Base-by-base conservation (phyloP, 2,329 filamentous ascomycete species). In the Penicillium sp. region DNA sequence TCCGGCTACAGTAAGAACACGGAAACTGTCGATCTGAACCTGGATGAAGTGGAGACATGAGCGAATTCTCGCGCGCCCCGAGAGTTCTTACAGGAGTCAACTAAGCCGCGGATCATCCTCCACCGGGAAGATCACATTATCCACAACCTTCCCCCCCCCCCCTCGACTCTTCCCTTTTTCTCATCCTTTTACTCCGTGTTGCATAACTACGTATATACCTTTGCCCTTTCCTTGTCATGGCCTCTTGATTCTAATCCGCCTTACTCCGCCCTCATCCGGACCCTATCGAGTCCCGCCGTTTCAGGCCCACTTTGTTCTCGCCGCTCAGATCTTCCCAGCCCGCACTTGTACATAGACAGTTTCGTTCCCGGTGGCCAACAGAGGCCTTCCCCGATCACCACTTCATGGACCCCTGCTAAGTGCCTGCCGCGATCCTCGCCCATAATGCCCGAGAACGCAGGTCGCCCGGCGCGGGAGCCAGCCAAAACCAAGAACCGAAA, bases 401-500 rank as follows among this genome's bases (percentile, higher is more conserved):
- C 40, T 42, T 35, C 14, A 59, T 57, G 57, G 47, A 53, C 28
- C 44, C 49, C 41, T 38, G 41, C 29, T 43, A 50, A 49, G 47
- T 42, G 22, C 27, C 35, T 46, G 29, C 36, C 46, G 37, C 38
- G 42, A 26, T 39, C 34, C 29, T 48, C 39, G 36, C 48, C 29
- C 37, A 52, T 35, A 26, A 62, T 54, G 56, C 35, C 43, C 46
- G 50, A 53, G 47, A 50, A 40, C 36, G 31, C 52, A 39, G 47
- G 42, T 37, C 38, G 32, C 36, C 41, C 38, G 29, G 43, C 47
- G 20, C 61, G 31, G 14, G 31, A 34, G 16, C 31, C 31, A 16
- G 31, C 58, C 26, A 56, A 58, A 44, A 47, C 48, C n/a, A 58
- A 61, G 57, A 45, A 51, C 44, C 57, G 58, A 52, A 61, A 63